Evolutionary conservation across 2,329 filamentous ascomycete species (phyloP).

Genomic region (Basipetospora sp.): DNA sequence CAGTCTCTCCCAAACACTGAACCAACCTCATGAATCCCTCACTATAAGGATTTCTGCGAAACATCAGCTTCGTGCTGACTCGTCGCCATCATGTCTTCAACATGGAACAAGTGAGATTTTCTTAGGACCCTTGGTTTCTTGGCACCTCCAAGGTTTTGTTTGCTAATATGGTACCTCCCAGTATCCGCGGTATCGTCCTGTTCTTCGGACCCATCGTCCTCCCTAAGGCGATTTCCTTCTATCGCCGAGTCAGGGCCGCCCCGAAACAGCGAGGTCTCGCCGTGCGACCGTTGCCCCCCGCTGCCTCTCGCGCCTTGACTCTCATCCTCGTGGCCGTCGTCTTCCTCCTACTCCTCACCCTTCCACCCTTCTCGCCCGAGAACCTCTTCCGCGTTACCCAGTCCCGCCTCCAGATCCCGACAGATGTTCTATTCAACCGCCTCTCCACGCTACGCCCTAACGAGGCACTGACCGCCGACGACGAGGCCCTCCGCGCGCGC

Average conservation of each 20-base stretch:
- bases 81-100: constrained; percentile 3
- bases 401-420: constrained; percentile 73
- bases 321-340: constrained; percentile 39
- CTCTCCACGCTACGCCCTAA: constrained; percentile 42
- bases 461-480: constrained; percentile 35
- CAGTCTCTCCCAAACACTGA: too few species aligned
- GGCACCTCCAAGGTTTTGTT: background rate
- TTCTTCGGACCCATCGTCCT: constrained; percentile 60
- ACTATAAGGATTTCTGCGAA: background rate
- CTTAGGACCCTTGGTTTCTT: background rate
- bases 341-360: constrained; percentile 39
- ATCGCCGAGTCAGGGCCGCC: constrained; percentile 38
- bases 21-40: too few species aligned
- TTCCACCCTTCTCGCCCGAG: constrained; percentile 55
- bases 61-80: background rate
- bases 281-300: constrained; percentile 39
- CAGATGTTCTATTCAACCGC: constrained; percentile 69
- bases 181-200: constrained; percentile 40
- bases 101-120: constrained; percentile 2
- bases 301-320: constrained; percentile 41
- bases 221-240: constrained; percentile 49
- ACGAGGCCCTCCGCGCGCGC: constrained; percentile 51
- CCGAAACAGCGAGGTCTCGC: constrained; percentile 29
- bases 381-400: constrained; percentile 69
- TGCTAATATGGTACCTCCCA: constrained; percentile 13